Conservation (phyloP, 2,329 filamentous ascomycete genomes). For the Camillea tinctor region DNA sequence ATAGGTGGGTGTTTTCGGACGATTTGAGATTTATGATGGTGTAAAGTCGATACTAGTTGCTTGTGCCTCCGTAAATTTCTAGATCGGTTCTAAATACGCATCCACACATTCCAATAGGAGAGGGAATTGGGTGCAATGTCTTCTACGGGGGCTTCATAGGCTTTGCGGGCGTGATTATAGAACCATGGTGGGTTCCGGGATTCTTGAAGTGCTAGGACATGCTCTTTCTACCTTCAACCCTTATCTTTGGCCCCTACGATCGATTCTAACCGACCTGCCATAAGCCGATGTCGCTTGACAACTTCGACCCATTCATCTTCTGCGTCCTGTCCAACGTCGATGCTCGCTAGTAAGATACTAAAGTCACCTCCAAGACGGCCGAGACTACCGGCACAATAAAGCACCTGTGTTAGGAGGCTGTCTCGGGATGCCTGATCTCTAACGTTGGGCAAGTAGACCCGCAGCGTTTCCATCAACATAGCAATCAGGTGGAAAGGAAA, state of each 20-base stretch:
- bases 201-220: conserved; percentile 10
- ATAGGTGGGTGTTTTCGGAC: no score
- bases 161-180: no score
- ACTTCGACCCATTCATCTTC: conserved; percentile 81
- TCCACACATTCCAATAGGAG: no score
- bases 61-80: no score
- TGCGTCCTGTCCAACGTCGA: conserved; percentile 44
- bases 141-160: no score
- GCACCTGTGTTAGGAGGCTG: conserved; percentile 84
- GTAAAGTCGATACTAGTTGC: no score
- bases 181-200: neutral
- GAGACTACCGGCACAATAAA: conserved; percentile 90
- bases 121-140: no score
- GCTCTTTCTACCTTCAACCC: conserved; percentile 11
- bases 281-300: conserved; percentile 80
- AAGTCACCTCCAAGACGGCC: conserved; percentile 92
- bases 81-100: no score
- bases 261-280: conserved; percentile 75
- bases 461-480: conserved; percentile 75
- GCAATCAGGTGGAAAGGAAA: conserved; percentile 83
- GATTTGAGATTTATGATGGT: no score
- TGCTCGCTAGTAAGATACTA: conserved; percentile 75
- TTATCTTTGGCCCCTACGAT: conserved; percentile 57
- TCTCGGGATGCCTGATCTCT: conserved; percentile 78
- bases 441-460: conserved; percentile 76